These are phyloP conservation scores for Sungouiella thailandica DNA, from an alignment of 805 yeast species.

Conservation along the genomic window DNA sequence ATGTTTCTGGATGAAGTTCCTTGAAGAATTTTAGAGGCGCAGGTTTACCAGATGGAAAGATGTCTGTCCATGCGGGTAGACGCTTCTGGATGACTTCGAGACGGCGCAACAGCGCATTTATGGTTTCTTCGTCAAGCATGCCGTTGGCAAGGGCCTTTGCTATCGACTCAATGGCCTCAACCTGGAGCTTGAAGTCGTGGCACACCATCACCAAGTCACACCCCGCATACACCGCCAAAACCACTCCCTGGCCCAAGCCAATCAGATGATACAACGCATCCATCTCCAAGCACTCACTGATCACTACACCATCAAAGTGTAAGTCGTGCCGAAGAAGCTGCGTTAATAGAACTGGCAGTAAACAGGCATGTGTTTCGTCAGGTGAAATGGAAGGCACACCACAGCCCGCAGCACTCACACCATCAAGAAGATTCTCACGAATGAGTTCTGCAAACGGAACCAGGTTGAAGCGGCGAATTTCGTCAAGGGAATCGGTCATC, in stretches of 20 bases:
- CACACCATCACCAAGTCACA: conserved; percentile 63
- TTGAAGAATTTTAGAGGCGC: conserved; percentile 21
- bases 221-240: conserved; percentile 57
- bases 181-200: conserved; percentile 48
- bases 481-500: conserved; percentile 51
- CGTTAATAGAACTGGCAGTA: conserved; percentile 48
- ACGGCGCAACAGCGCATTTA: conserved; percentile 37
- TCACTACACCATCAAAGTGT: conserved; percentile 51
- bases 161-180: conserved; percentile 47
- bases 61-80: conserved; percentile 41
- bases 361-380: conserved; percentile 59
- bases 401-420: conserved; percentile 58
- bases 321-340: conserved; percentile 47
- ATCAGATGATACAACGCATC: conserved; percentile 59
- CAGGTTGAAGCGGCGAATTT: conserved; percentile 44
- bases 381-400: conserved; percentile 59
- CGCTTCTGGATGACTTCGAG: conserved; percentile 39
- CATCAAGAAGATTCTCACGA: conserved; percentile 43
- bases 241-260: conserved; percentile 63
- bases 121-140: conserved; percentile 38
- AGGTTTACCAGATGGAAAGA: conserved; percentile 33
- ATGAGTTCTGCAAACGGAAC: conserved; percentile 49
- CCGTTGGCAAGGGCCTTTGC: conserved; percentile 36
- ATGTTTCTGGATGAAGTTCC: conserved; percentile 23
- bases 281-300: conserved; percentile 59